Conservation (phyloP, 1,284 basidiomycete species). For the Tylopilus orsonianus region DNA sequence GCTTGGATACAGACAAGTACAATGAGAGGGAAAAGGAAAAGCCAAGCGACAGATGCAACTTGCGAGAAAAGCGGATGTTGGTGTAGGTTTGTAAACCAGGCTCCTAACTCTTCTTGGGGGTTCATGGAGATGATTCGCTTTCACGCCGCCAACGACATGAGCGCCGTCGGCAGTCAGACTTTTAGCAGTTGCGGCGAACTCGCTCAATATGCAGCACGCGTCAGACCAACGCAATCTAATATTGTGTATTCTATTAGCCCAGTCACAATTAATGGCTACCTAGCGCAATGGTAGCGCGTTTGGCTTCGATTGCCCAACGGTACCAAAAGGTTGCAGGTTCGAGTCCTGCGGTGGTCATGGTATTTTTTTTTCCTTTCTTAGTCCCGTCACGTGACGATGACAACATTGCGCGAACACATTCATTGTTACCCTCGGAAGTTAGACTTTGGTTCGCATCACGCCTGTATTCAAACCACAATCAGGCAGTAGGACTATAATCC, state of each 20-base stretch:
- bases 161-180: conserved; percentile 15
- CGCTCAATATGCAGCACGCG: conserved; percentile 78
- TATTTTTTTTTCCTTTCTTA: background rate
- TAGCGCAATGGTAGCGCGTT: conserved; percentile 72
- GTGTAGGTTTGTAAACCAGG: conserved; percentile 25
- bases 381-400: conserved; percentile 16
- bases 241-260: background rate
- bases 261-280: conserved; percentile 33
- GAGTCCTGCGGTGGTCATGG: conserved; percentile 74
- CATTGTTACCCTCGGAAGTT: too few relatives aligned
- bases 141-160: conserved; percentile 35
- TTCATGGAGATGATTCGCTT: conserved; percentile 33
- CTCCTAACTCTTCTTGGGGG: conserved; percentile 31
- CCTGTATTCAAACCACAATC: too few relatives aligned
- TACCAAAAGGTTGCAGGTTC: conserved; percentile 87
- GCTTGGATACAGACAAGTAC: conserved; percentile 42
- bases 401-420: conserved; percentile 12
- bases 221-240: background rate
- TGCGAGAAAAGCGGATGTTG: conserved; percentile 43
- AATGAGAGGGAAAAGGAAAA: conserved; percentile 54
- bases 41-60: conserved; percentile 52
- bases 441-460: too few relatives aligned
- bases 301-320: conserved; percentile 72
- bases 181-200: conserved; percentile 39
- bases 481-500: too few relatives aligned